A percentile compares a stretch with the other conserved stretches of the same genome.
Conservation (phyloP, 2,329 filamentous ascomycete genomes). For the Rhynchosporium secalis region DNA sequence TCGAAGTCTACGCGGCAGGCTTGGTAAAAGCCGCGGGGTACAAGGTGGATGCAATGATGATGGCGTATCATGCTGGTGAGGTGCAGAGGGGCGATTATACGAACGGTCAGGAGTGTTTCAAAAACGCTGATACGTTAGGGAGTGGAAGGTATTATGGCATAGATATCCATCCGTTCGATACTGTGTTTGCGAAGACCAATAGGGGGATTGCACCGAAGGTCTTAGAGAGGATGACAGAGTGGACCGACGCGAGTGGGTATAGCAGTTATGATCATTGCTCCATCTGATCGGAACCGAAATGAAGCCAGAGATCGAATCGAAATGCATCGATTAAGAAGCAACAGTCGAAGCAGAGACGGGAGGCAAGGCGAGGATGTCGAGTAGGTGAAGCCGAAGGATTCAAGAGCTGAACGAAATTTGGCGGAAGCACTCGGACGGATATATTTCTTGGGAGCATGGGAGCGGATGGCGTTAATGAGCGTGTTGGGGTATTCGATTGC, state of each 20-base stretch:
- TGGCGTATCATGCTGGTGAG: constrained; percentile 25
- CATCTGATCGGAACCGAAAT: constrained; percentile 45
- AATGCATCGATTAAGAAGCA: neutral
- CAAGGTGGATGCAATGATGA: constrained; percentile 33
- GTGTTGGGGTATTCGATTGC: too few relatives aligned
- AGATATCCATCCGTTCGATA: constrained; percentile 36
- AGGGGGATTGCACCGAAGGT: constrained; percentile 25
- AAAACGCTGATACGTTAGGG: constrained; percentile 26
- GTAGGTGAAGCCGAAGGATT: neutral
- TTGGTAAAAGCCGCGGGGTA: constrained; percentile 32
- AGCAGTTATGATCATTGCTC: constrained; percentile 34
- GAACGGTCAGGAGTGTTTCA: constrained; percentile 15
- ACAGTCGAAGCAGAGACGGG: neutral
- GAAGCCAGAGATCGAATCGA: neutral
- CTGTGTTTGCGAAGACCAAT: constrained; percentile 36
- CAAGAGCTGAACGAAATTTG: neutral
- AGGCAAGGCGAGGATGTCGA: neutral
- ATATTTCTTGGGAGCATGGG: constrained; percentile 6
- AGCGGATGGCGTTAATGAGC: constrained; percentile 11
- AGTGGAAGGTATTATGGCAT: constrained; percentile 32
- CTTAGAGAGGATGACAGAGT: constrained; percentile 30
- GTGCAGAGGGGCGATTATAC: neutral
- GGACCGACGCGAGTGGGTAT: constrained; percentile 31
- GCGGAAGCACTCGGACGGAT: neutral
- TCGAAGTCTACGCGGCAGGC: constrained; percentile 31